Evolutionary conservation across 495 filamentous ascomycete species (phyloP).

Genomic region (Cercophora scortea): DNA sequence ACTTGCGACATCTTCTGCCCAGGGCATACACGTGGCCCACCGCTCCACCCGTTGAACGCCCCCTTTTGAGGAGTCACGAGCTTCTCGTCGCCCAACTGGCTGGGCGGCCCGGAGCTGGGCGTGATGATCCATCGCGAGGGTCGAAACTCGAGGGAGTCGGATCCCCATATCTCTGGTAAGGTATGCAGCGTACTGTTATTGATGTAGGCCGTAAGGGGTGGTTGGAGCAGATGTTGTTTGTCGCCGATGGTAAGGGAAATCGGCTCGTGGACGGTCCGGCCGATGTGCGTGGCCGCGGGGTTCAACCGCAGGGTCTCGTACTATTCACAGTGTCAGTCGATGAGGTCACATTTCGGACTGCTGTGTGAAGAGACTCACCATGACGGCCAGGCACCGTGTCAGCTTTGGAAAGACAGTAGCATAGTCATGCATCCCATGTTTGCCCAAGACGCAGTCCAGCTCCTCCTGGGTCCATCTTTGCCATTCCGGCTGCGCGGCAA

Average conservation of each 20-base stretch:
- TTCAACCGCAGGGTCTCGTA: constrained; percentile 42
- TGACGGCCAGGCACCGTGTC: constrained; percentile 32
- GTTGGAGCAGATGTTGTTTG: background rate
- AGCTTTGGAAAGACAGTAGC: constrained; percentile 27
- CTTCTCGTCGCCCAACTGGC: constrained; percentile 1
- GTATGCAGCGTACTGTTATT: constrained; percentile 47
- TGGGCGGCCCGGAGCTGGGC: too few species aligned
- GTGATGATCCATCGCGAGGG: constrained; percentile 47
- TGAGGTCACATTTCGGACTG: background rate
- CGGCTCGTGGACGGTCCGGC: constrained; percentile 14
- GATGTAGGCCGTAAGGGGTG: constrained; percentile 36
- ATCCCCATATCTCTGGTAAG: constrained; percentile 42
- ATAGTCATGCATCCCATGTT: constrained; percentile 10
- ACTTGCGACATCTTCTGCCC: constrained; percentile 44
- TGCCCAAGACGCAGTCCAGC: constrained; percentile 10
- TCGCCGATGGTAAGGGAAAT: background rate
- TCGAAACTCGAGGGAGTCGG: constrained; percentile 40
- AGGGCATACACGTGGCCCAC: constrained; percentile 35
- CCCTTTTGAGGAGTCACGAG: constrained; percentile 26
- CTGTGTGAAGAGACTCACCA: constrained; percentile 27
- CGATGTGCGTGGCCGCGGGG: constrained; percentile 33
- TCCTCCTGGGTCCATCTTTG: constrained; percentile 24
- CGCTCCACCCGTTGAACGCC: constrained; percentile 38
- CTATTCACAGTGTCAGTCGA: constrained; percentile 9
- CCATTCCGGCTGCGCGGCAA: constrained; percentile 37